A percentile compares a stretch with the other conserved stretches of the same genome.
Evolutionary conservation across 2,329 filamentous ascomycete genomes (phyloP).

Genomic region (Raffaelea arxii): DNA sequence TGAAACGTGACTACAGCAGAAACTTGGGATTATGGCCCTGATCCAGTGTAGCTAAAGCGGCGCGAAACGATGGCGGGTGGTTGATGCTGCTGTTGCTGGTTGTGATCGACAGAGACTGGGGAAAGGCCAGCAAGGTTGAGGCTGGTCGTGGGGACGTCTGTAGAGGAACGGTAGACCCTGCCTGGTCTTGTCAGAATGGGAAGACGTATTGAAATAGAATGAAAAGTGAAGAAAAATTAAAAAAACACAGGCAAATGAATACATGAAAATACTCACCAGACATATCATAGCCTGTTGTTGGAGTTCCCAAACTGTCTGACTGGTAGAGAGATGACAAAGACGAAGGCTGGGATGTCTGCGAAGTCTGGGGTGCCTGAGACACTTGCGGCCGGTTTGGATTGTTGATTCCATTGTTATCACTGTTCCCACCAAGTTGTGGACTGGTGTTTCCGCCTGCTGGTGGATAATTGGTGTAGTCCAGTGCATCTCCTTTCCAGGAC

Average conservation of each 20-base stretch:
- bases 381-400: neutral
- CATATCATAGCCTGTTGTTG: constrained; percentile 38
- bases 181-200: constrained; percentile 9
- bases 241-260: neutral
- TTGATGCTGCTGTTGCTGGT: constrained; percentile 31
- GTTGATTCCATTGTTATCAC: constrained; percentile 19
- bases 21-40: too few relatives aligned
- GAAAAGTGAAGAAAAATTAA: neutral
- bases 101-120: constrained; percentile 31
- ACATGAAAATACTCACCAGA: constrained; percentile 31
- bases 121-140: too few relatives aligned
- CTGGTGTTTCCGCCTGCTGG: constrained; percentile 22
- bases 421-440: constrained; percentile 18
- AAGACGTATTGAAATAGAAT: neutral
- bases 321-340: constrained; percentile 37
- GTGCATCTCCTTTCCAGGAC: constrained; percentile 52
- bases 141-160: too few relatives aligned
- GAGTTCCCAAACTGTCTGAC: constrained; percentile 33
- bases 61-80: constrained; percentile 37
- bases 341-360: too few relatives aligned
- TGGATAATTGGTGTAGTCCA: constrained; percentile 47
- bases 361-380: too few relatives aligned
- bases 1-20: too few relatives aligned
- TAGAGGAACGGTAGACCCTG: constrained; percentile 37
- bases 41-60: constrained; percentile 35